A percentile compares a stretch with the other conserved stretches of the same genome.
Conservation (phyloP, 2,329 filamentous ascomycete genomes). For the Basipetospora sp. region DNA sequence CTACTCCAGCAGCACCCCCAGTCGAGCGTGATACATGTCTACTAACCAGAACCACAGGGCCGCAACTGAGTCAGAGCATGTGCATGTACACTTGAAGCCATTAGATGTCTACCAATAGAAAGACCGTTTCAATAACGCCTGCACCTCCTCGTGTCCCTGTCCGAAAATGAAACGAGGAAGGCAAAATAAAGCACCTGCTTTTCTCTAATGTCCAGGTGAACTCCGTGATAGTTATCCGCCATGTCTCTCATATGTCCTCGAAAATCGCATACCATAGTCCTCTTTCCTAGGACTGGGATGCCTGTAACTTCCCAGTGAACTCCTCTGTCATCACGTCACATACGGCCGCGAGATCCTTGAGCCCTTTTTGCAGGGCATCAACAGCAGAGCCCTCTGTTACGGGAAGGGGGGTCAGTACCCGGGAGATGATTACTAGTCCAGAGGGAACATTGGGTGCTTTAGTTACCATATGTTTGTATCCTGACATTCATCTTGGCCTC, state of each 20-base stretch:
- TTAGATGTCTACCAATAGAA: conserved; percentile 2
- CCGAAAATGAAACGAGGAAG: too few species aligned
- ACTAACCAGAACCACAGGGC: conserved; percentile 32
- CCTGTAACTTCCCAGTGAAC: conserved; percentile 46
- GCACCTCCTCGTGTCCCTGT: too few species aligned
- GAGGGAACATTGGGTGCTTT: background rate
- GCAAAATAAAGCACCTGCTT: too few species aligned
- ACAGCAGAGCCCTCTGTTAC: conserved; percentile 59
- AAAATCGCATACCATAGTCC: too few species aligned
- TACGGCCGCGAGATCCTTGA: conserved; percentile 75
- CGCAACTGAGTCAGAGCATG: conserved; percentile 31
- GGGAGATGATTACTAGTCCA: background rate
- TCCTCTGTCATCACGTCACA: conserved; percentile 91
- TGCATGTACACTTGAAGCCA: conserved; percentile 3
- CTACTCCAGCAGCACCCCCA: too few species aligned
- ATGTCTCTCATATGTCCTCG: too few species aligned
- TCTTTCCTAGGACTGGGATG: conserved; percentile 2
- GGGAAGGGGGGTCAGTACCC: background rate
- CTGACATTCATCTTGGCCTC: conserved; percentile 93
- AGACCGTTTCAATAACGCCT: conserved; percentile 3
- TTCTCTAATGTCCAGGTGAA: too few species aligned
- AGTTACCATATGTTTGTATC: conserved; percentile 87
- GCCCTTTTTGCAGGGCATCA: conserved; percentile 77
- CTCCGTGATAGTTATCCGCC: too few species aligned
- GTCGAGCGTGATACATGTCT: too few species aligned